Percentiles rank a stretch among this genome's conserved stretches.
Evolutionary conservation across 371 early-diverging fungal genomes (phyloP).

Genomic region (Mortierella sp.): DNA sequence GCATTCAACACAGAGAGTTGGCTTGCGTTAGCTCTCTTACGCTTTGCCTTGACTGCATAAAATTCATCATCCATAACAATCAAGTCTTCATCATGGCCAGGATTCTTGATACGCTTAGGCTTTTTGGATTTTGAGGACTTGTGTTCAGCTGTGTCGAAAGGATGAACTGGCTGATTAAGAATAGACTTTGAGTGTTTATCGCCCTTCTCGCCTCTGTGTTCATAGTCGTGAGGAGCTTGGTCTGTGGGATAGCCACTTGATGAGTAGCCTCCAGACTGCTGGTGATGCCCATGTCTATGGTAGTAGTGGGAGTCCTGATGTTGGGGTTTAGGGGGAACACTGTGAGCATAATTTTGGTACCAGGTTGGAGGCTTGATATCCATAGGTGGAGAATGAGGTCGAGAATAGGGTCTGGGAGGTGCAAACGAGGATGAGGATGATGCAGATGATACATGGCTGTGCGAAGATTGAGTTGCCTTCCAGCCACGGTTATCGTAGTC

Average conservation of each 20-base stretch:
- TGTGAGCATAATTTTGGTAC: constrained; percentile 53
- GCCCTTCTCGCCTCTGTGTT: constrained; percentile 2
- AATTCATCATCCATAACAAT: constrained; percentile 52
- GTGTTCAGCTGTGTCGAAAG: constrained; percentile 36
- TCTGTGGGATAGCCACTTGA: constrained; percentile 1
- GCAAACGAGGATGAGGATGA: constrained; percentile 19
- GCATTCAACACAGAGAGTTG: constrained; percentile 67
- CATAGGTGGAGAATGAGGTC: constrained; percentile 20
- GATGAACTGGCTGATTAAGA: constrained; percentile 39
- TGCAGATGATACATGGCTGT: constrained; percentile 7
- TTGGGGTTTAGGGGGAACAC: constrained; percentile 40
- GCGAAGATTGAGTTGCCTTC: constrained; percentile 15
- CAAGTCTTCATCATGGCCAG: constrained; percentile 47
- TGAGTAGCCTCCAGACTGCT: constrained; percentile 10
- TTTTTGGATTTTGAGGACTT: constrained; percentile 47
- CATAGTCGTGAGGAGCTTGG: constrained; percentile 10
- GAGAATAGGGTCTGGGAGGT: constrained; percentile 29
- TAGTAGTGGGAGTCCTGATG: constrained; percentile 23
- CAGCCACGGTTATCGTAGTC: constrained; percentile 47
- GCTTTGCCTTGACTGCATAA: constrained; percentile 65
- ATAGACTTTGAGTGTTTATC: constrained; percentile 12
- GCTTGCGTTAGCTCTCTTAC: constrained; percentile 68
- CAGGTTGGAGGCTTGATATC: constrained; percentile 52
- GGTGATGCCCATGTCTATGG: constrained; percentile 22
- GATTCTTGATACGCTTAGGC: constrained; percentile 48